Evolutionary conservation across 768 basidiomycete genomes (phyloP).

Genomic region (Scleroderma citrinum): DNA sequence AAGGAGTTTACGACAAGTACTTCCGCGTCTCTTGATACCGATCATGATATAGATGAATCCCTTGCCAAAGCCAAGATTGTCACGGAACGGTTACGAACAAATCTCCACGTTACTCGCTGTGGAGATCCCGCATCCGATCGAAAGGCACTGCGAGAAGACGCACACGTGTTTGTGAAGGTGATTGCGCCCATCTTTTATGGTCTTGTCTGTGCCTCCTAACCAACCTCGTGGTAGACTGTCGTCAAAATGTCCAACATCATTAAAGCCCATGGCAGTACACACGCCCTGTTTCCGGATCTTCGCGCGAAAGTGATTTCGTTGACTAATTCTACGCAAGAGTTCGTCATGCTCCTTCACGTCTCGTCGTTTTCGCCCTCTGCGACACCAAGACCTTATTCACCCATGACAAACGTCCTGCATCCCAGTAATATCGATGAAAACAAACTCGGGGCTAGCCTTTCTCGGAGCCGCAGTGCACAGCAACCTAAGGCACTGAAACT

Average conservation of each 20-base stretch:
- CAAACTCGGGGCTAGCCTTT: slow-evolving; percentile 47
- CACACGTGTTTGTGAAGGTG: slow-evolving; percentile 79
- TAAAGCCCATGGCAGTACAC: slow-evolving; percentile 52
- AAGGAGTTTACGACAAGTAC: slow-evolving; percentile 66
- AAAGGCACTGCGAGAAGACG: slow-evolving; percentile 67
- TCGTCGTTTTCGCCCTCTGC: slow-evolving; percentile 68
- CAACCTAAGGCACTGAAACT: slow-evolving; percentile 38
- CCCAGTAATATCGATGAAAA: slow-evolving; percentile 38
- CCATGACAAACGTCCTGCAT: slow-evolving; percentile 35
- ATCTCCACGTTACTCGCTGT: slow-evolving; percentile 53
- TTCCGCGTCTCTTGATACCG: slow-evolving; percentile 36
- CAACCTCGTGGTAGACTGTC: slow-evolving; percentile 46
- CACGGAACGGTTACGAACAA: slow-evolving; percentile 56
- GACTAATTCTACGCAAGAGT: slow-evolving; percentile 81
- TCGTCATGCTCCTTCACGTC: slow-evolving; percentile 80
- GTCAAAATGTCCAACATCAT: slow-evolving; percentile 71
- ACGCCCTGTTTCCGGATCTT: slow-evolving; percentile 54
- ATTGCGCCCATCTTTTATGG: slow-evolving; percentile 7
- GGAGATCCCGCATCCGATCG: slow-evolving; percentile 49
- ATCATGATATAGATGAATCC: slow-evolving; percentile 43
- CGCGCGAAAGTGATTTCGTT: slow-evolving; percentile 69
- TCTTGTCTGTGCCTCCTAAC: background rate
- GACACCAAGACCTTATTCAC: slow-evolving; percentile 54
- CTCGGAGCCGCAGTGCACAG: slow-evolving; percentile 54
- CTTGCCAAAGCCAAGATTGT: slow-evolving; percentile 58